Evolutionary conservation across 306 rosid genomes (phyloP), one percentile per base, ranked within the genome.

Genomic region (Corylus avellana): DNA sequence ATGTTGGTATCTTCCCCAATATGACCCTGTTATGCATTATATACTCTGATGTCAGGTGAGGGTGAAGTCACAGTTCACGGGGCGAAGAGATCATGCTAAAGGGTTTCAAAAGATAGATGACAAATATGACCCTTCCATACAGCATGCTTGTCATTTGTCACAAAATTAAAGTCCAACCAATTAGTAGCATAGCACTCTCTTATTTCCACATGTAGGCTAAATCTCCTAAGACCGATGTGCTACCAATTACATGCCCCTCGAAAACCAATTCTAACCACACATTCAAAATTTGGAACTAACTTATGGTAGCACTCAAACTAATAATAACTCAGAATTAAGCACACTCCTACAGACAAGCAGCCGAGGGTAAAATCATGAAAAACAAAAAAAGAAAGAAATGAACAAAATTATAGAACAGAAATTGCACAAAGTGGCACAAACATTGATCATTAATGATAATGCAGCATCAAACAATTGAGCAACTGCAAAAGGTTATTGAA

Each of bases 1-100:
- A 82, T 81, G 97, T 90, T 48, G 87, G 84, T 82, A 95, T 90
- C 93, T 87, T 95, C 91, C 98, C 98, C 91, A 95, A 88, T 85
- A 78, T 63, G 86, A 95, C 75, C 98, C 98, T 95, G 98, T 89
- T 90, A 91, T 87, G 87, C 87, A 94, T 91, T 88, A 83, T 86
- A 87, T 82, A 84, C 80, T 89, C 87, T 86, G 87, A 91, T 74
- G 90, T 92, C 92, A 92, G 85, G 91, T 86, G 87, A 81, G 76
- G 83, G 75, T 71, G 76, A 78, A 80, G 78, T 84, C 76, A 80
- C 82, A 88, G 85, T 86, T 85, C 88, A 86, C 14, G 70, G 16
- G 84, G 89, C 84, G 90, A 86, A 77, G 85, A 77, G 88, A 91
- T 78, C 77, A 72, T 70, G 83, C 84, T 66, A 80, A 81, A 82